Base-by-base conservation (phyloP, 176 grass and related monocot genomes). In the Alloteropsis semialata region DNA sequence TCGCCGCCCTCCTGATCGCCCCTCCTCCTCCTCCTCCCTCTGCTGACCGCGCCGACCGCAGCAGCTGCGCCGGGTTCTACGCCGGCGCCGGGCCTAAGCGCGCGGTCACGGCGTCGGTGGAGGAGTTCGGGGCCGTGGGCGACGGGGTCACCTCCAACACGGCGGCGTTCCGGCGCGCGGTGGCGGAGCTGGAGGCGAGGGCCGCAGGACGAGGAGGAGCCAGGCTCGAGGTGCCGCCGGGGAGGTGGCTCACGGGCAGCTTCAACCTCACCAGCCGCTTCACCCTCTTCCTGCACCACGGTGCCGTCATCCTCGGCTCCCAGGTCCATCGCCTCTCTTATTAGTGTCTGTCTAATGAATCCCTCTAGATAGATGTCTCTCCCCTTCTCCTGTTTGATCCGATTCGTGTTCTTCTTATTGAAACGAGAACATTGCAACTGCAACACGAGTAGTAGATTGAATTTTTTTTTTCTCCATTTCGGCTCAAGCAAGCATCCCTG, bases 181-280 rank as follows among this genome's bases (percentile, higher is more conserved):
- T 98, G 17, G 56, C 69, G 17, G 74, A 73, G 39, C 80, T 98
- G 6, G 59, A 58, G 16, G 79, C 66, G 27, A 54, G 65, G 72
- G 81, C 62, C 0, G 16, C 13, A 2, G 65, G 38, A 0, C 80
- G 13, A 0, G 32, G 92, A 8, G 92, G 95, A 10, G 71, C 95
- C 0, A 91, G 88, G 84, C 89, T 98, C 8, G 89, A 91, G 58
- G 95, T 95, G 14, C 92, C 96, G 5, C 44, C 60, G 14, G 92
- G 95, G 75, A 30, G 63, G 44, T 98, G 96, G 96, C 60, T 98
- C 63, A 98, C 96, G 5, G 96, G 90, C 1, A 95, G 92, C 77
- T 98, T 98, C 71, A 98, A 94, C 76, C 87, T 98, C 74, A 98
- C 95, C 55, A 98, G 95, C 86, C 85, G 87, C 41, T 94, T 98